Evolutionary conservation across 352 stramenopile species (phyloP).

Genomic region (Globisporangium paddicum): DNA sequence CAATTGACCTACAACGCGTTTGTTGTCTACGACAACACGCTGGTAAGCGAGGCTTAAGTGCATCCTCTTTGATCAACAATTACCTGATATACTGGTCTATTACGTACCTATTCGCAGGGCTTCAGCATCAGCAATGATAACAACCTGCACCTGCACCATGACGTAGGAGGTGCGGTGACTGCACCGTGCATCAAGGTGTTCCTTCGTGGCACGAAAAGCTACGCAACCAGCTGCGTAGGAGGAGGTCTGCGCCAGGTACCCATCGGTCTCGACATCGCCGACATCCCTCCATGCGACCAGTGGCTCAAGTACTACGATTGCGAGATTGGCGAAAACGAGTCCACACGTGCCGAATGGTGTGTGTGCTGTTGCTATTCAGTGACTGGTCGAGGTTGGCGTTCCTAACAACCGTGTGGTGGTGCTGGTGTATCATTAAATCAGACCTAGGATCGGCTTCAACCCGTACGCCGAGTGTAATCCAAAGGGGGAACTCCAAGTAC

Average conservation of each 20-base stretch:
- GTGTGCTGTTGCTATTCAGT: too few relatives aligned
- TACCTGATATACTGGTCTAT: too few relatives aligned
- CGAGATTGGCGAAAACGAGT: conserved; percentile 38
- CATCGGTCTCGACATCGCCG: conserved; percentile 45
- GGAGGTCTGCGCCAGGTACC: conserved; percentile 33
- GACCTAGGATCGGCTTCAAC: conserved; percentile 35
- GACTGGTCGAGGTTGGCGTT: too few relatives aligned
- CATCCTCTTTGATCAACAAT: too few relatives aligned
- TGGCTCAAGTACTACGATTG: conserved; percentile 55
- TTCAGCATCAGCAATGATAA: conserved; percentile 36
- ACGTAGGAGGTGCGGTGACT: too few relatives aligned
- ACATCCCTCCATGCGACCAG: conserved; percentile 30
- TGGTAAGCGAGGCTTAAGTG: too few relatives aligned
- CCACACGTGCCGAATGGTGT: conserved; percentile 31
- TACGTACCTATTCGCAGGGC: too few relatives aligned
- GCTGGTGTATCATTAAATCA: too few relatives aligned
- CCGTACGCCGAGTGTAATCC: conserved; percentile 69
- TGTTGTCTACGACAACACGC: conserved; percentile 53
- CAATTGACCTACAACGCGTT: conserved; percentile 55
- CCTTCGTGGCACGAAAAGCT: conserved; percentile 38
- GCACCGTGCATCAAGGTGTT: conserved; percentile 48
- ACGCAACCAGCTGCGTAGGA: conserved; percentile 28
- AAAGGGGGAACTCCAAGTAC: conserved; percentile 45
- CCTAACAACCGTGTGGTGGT: too few relatives aligned
- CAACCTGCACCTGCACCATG: too few relatives aligned